Evolutionary conservation across 2,329 filamentous ascomycete genomes (phyloP).

Genomic region (Sphaceloma murrayae): DNA sequence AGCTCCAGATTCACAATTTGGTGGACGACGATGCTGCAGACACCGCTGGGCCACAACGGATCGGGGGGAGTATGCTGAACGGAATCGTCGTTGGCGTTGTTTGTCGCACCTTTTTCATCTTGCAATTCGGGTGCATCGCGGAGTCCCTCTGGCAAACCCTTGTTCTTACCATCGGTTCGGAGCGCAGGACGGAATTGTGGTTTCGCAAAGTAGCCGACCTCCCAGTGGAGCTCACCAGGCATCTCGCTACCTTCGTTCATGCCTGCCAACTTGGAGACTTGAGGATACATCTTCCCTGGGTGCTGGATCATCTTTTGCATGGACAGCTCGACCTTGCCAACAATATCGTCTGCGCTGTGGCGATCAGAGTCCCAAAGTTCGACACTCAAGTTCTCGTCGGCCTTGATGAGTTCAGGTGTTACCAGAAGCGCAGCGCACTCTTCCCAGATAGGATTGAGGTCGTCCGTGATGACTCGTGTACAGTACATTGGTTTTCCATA

Average conservation of each 20-base stretch:
- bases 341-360: constrained; percentile 84
- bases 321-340: constrained; percentile 86
- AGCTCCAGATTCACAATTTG: constrained; percentile 93
- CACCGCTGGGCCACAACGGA: constrained; percentile 87
- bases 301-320: constrained; percentile 94
- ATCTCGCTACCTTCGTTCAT: constrained; percentile 77
- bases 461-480: constrained; percentile 89
- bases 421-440: constrained; percentile 80
- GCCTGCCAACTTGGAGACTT: constrained; percentile 72
- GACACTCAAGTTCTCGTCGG: constrained; percentile 82
- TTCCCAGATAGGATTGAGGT: constrained; percentile 86
- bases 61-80: constrained; percentile 86
- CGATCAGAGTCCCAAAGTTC: constrained; percentile 96
- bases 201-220: constrained; percentile 90
- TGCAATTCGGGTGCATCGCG: constrained; percentile 68
- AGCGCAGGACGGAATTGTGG: constrained; percentile 77
- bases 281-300: constrained; percentile 84
- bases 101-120: constrained; percentile 73
- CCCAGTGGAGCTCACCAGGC: constrained; percentile 92
- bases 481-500: constrained; percentile 98
- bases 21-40: constrained; percentile 78
- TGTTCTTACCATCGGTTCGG: constrained; percentile 77
- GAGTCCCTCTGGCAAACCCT: constrained; percentile 62
- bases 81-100: constrained; percentile 67
- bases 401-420: constrained; percentile 82